Base-by-base conservation (phyloP, 1,284 basidiomycete genomes). In the Exobasidium rhododendri region DNA sequence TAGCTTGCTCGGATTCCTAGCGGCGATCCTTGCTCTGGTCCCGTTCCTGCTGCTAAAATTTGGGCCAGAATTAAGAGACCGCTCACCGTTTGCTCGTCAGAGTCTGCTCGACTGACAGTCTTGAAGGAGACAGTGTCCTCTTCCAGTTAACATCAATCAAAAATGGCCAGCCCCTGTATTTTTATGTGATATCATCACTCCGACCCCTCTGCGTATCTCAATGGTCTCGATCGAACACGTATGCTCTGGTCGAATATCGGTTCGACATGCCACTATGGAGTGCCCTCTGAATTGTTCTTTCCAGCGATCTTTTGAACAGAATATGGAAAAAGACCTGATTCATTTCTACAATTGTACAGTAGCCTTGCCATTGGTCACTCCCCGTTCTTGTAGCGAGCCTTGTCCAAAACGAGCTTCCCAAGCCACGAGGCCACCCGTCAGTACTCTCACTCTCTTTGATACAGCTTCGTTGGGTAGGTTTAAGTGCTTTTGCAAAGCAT, bases 1-100 rank as follows among this genome's bases (percentile, higher is more conserved):
- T 69, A 87, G 86, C 4, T 79, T 90, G 0, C 87, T 89, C 68
- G 88, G 66, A 2, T 73, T 84, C 50, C 80, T 90, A 46, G 87
- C 86, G 1, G 73, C 83, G 3, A 58, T 84, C 10, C 83, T 90
- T 83, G 83, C 85, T 20, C 85, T 87, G 1, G 86, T 89, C 0
- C 89, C 89, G 1, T 87, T 81, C 63, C 75, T 87, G 0, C 80
- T 90, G 35, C 87, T 88, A 70, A 83, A 84, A 60, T 85, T 84
- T 59, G 88, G 88, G 7, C 14, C 6, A 31, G 14, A 20, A 10
- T 49, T 58, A 29, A 46, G 56, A 20, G 24, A 58, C n/a, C 40
- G 40, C 13, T 58, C 56, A 4, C 56, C 56, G n/a, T 58, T 58
- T 58, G 56, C 56, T 29, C 7, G 24, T 7, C 24, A 50, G 47